phyloP scores from a whole-genome alignment of 2,329 filamentous ascomycete species.

The Orbilia quercus region DNA sequence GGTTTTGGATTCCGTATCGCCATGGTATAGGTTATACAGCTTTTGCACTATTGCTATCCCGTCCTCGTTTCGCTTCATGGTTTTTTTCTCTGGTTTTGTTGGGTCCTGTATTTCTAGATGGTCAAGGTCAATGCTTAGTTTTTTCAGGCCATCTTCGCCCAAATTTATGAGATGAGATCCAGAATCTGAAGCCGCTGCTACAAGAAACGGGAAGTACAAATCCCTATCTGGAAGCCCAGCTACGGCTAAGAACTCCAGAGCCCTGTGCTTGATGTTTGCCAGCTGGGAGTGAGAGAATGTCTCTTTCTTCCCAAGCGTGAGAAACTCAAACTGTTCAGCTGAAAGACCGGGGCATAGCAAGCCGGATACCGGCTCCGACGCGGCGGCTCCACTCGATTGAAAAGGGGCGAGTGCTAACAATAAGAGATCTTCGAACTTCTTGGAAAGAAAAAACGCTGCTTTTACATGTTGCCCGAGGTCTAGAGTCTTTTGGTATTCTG shows the following conservation, averaged over 20 bases:
- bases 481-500: conserved; percentile 68
- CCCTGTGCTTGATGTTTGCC: conserved; percentile 72
- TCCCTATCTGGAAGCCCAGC: conserved; percentile 86
- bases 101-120: conserved; percentile 36
- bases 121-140: conserved; percentile 41
- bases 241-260: conserved; percentile 79
- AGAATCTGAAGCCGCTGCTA: conserved; percentile 78
- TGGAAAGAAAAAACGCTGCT: conserved; percentile 71
- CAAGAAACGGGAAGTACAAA: conserved; percentile 83
- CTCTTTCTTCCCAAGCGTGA: conserved; percentile 75
- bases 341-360: conserved; percentile 69
- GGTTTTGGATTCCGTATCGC: conserved; percentile 66
- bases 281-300: conserved; percentile 69
- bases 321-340: conserved; percentile 74
- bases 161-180: conserved; percentile 84
- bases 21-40: conserved; percentile 79
- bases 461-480: conserved; percentile 62
- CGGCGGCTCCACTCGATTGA: conserved; percentile 16
- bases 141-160: conserved; percentile 88
- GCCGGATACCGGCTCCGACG: background rate
- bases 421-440: conserved; percentile 80
- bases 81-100: conserved; percentile 23
- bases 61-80: conserved; percentile 13
- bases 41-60: conserved; percentile 68
- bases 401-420: conserved; percentile 69